Evolutionary conservation across 306 rosid species (phyloP), one percentile per base, ranked within the genome.

Genomic region (Geum urbanum): DNA sequence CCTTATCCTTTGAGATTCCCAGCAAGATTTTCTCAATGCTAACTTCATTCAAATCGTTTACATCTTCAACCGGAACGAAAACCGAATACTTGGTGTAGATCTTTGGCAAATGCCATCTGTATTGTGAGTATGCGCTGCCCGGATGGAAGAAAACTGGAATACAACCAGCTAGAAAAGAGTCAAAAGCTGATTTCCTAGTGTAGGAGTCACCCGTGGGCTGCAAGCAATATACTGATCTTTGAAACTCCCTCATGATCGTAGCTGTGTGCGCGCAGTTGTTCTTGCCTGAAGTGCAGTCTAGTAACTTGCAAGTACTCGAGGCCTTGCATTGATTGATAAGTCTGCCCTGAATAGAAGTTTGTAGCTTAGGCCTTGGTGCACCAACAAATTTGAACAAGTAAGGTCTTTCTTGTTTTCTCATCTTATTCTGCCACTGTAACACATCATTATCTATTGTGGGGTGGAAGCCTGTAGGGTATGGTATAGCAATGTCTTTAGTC

Each of bases 191-290:
- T 68, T 77, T 66, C 47, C 87, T 78, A 0, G 87, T 83, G 67
- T 15, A 80, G 7, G 87, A 80, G 70, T 86, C 87, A 9, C 86
- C 84, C 2, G 84, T 66, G n/a, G 90, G 90, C 76, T 83, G 85
- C 24, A 86, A 68, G 66, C 86, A 80, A 44, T 83, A 83, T 9
- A 67, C 63, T 39, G 87, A 86, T 6, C 52, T 76, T 11, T 80
- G 77, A 69, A 86, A 80, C 65, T 63, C 84, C 59, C 58, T 67
- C 2, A 70, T 74, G 0, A 80, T 66, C 12, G 56, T 73, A 1
- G 8, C 32, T 0, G 86, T 79, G 0, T 86, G 71, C 0, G 78
- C 74, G 41, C 86, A 80, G 1, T 24, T 5, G 13, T 35, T 46
- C 8, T 3, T 0, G 19, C 24, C 69, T 39, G 41, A 6, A 24